Evolutionary conservation across 2,329 filamentous ascomycete genomes (phyloP).

Genomic region (Arthrinium puccinioides): DNA sequence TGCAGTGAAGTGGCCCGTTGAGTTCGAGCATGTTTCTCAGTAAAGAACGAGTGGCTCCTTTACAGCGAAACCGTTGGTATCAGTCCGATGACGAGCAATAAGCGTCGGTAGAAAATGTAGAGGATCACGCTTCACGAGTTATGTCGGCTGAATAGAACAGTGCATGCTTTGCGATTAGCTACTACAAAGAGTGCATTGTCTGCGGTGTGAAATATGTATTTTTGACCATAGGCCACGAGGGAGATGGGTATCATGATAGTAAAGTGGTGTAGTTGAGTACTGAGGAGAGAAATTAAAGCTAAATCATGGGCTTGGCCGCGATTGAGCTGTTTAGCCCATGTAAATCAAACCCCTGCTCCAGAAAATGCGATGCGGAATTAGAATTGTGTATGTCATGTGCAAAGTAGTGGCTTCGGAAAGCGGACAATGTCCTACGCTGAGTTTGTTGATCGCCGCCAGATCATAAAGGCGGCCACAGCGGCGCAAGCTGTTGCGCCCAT

Average conservation of each 20-base stretch:
- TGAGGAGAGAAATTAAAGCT: neutral
- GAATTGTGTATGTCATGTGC: neutral
- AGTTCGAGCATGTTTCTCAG: no score
- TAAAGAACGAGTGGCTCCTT: no score
- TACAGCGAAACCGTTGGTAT: no score
- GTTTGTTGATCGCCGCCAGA: conserved; percentile 53
- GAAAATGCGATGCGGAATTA: conserved; percentile 1
- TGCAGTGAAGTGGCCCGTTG: no score
- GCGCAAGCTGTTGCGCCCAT: conserved; percentile 66
- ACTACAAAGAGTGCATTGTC: no score
- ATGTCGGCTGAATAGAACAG: no score
- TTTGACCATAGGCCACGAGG: neutral
- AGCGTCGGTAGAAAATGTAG: no score
- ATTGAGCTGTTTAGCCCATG: neutral
- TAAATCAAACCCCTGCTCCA: neutral
- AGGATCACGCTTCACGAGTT: no score
- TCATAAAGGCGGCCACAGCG: conserved; percentile 56
- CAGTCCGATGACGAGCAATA: no score
- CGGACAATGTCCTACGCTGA: conserved; percentile 17
- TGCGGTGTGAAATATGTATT: neutral
- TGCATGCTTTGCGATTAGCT: neutral
- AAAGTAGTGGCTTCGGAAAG: neutral
- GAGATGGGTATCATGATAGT: conserved; percentile 3
- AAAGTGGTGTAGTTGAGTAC: conserved; percentile 2
- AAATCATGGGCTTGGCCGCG: neutral